Conservation (phyloP, 1,284 basidiomycete genomes). For the Salmacisia buchloeana region DNA sequence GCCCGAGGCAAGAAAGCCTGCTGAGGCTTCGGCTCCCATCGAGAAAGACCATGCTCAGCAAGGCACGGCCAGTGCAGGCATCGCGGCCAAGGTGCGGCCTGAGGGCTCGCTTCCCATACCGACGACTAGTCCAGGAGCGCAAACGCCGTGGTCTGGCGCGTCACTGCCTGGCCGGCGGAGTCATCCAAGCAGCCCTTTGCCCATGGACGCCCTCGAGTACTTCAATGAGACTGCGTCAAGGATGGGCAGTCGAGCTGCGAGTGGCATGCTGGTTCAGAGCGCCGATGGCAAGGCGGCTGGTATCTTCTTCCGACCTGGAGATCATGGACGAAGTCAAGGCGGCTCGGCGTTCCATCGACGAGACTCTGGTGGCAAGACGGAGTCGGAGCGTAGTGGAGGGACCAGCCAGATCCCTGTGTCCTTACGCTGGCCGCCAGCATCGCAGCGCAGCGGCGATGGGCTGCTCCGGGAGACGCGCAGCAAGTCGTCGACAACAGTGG, state of each 20-base stretch:
- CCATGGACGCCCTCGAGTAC: conserved; percentile 71
- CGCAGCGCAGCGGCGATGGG: neutral
- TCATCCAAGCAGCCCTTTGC: conserved; percentile 27
- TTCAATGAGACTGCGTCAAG: conserved; percentile 69
- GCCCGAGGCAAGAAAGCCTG: too few species aligned
- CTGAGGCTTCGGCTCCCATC: too few species aligned
- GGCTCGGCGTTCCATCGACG: neutral
- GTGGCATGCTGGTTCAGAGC: conserved; percentile 82
- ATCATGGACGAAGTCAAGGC: conserved; percentile 4
- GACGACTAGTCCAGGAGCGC: neutral
- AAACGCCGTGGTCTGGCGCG: neutral
- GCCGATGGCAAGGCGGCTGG: conserved; percentile 87
- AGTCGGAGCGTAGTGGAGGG: neutral
- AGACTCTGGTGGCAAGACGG: neutral
- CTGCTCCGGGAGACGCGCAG: neutral
- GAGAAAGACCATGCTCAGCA: neutral
- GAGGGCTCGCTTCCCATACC: neutral
- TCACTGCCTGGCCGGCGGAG: neutral
- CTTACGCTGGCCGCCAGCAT: neutral
- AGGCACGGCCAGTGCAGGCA: neutral
- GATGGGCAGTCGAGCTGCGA: conserved; percentile 68
- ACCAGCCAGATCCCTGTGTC: neutral
- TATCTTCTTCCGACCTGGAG: conserved; percentile 81
- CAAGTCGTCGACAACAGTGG: neutral
- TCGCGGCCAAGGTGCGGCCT: neutral